Evolutionary conservation across 2,329 filamentous ascomycete species (phyloP).

Genomic region (Ilyonectria sp.): DNA sequence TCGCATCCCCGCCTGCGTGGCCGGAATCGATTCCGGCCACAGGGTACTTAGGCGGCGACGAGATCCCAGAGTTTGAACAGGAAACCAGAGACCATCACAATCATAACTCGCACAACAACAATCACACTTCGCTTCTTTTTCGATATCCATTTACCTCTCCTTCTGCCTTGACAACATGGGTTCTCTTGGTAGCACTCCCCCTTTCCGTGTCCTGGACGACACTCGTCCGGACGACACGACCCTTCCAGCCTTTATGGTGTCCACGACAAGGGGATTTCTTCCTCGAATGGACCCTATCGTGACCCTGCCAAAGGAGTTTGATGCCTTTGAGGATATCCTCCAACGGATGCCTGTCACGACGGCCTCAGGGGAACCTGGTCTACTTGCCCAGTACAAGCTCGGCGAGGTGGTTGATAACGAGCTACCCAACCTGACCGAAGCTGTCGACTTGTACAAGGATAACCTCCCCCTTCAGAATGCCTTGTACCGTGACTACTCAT

Average conservation of each 20-base stretch:
- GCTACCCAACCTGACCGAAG: constrained; percentile 82
- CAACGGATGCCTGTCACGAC: constrained; percentile 86
- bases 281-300: constrained; percentile 76
- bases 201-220: constrained; percentile 76
- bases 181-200: constrained; percentile 52
- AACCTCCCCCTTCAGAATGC: constrained; percentile 88
- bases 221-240: constrained; percentile 73
- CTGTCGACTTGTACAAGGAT: constrained; percentile 79
- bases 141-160: constrained; percentile 17
- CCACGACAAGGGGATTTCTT: constrained; percentile 81
- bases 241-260: constrained; percentile 84
- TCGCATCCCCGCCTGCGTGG: constrained; percentile 52
- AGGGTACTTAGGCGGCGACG: constrained; percentile 61
- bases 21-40: constrained; percentile 66
- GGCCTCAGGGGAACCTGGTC: constrained; percentile 79
- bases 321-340: constrained; percentile 79
- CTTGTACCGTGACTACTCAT: constrained; percentile 92
- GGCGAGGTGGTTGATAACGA: constrained; percentile 81
- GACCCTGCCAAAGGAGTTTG: constrained; percentile 81
- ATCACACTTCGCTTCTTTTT: constrained; percentile 22
- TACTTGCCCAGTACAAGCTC: constrained; percentile 81
- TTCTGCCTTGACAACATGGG: constrained; percentile 55
- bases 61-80: constrained; percentile 40
- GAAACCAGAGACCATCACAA: constrained; percentile 24
- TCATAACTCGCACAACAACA: neutral